A percentile compares a stretch with the other conserved stretches of the same genome.
Evolutionary conservation across 1,284 basidiomycete species (phyloP).

Genomic region (Salmacisia buchloeana): DNA sequence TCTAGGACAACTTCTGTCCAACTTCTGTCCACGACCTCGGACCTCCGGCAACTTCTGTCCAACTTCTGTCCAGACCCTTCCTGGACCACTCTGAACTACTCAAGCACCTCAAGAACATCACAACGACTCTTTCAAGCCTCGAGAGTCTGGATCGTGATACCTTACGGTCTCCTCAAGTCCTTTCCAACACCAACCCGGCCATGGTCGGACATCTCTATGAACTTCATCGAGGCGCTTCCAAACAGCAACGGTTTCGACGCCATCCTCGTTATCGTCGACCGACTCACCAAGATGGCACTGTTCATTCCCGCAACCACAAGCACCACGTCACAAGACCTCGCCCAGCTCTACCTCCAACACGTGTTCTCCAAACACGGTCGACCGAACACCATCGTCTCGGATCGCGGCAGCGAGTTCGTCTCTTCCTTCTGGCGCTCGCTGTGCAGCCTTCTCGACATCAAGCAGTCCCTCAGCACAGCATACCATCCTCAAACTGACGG

Average conservation of each 20-base stretch:
- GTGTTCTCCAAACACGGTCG: slow-evolving; percentile 50
- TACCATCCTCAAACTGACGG: slow-evolving; percentile 53
- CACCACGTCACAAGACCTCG: slow-evolving; percentile 41
- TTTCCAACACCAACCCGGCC: slow-evolving; percentile 50
- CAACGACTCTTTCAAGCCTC: no score
- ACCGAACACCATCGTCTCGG: slow-evolving; percentile 50
- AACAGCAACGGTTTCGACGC: slow-evolving; percentile 49
- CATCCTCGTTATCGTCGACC: slow-evolving; percentile 52
- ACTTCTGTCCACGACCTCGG: no score
- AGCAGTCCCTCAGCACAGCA: slow-evolving; percentile 45
- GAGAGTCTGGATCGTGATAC: no score
- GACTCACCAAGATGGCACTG: slow-evolving; percentile 48
- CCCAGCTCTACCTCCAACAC: slow-evolving; percentile 34
- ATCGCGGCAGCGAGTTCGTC: slow-evolving; percentile 51
- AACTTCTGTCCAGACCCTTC: no score
- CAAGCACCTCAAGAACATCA: no score
- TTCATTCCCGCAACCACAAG: slow-evolving; percentile 58
- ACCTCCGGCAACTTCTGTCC: no score
- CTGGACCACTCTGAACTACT: no score
- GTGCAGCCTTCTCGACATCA: slow-evolving; percentile 26
- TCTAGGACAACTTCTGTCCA: no score
- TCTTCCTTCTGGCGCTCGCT: slow-evolving; percentile 47
- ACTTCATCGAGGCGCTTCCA: slow-evolving; percentile 54
- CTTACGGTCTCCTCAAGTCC: slow-evolving; percentile 51
- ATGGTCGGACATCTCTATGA: slow-evolving; percentile 54